phyloP scores from a whole-genome alignment of 768 basidiomycete species.

The Podaxis sp. region DNA sequence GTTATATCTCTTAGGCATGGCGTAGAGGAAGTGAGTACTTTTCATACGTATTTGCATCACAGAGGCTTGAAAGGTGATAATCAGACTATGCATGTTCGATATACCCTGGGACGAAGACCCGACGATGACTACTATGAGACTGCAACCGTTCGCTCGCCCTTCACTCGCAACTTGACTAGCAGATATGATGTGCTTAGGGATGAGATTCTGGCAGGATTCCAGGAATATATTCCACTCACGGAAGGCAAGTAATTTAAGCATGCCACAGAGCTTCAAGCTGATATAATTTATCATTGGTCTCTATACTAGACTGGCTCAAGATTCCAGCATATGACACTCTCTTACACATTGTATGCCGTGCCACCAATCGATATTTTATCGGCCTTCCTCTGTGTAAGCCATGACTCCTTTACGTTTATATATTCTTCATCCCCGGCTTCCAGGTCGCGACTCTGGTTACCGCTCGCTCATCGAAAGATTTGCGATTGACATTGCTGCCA shows the following conservation, averaged over 20 bases:
- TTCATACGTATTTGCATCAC: not conserved
- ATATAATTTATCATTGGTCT: not conserved
- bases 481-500: conserved; percentile 17
- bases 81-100: conserved; percentile 26
- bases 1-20: conserved; percentile 27
- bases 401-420: not conserved
- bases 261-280: not conserved
- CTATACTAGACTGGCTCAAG: not conserved
- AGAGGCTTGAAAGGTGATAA: not conserved
- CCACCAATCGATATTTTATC: conserved; percentile 11
- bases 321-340: not conserved
- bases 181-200: conserved; percentile 13
- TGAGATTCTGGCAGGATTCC: conserved; percentile 9
- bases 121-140: conserved; percentile 2
- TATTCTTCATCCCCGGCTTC: not conserved
- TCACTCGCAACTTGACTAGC: conserved; percentile 9
- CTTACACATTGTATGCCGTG: not conserved
- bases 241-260: conserved; percentile 22
- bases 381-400: conserved; percentile 12
- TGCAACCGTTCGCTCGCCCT: not conserved
- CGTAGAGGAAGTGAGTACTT: conserved; percentile 24
- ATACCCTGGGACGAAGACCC: conserved; percentile 24
- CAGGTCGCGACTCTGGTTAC: conserved; percentile 39
- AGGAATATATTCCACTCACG: conserved; percentile 8
- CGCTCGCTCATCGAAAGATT: conserved; percentile 26